These are phyloP conservation scores for Decorospora gaudefroyi DNA, from an alignment of 2,329 filamentous ascomycete genomes.

Conservation along the genomic window DNA sequence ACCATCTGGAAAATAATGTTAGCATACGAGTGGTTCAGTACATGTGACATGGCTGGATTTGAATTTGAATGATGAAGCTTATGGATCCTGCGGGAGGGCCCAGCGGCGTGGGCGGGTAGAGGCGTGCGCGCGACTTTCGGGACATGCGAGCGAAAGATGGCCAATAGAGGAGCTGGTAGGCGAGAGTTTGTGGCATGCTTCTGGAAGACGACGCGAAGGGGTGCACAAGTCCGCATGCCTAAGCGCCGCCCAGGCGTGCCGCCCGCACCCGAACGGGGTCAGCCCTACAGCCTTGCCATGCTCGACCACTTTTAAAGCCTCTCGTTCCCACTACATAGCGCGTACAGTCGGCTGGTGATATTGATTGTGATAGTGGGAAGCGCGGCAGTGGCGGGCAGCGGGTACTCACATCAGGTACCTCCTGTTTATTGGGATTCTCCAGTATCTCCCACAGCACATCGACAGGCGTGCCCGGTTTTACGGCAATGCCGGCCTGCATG, in stretches of 20 bases:
- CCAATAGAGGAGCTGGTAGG: constrained; percentile 16
- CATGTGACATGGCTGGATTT: constrained; percentile 5
- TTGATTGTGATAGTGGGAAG: constrained; percentile 16
- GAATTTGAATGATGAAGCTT: constrained; percentile 9
- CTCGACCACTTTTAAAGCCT: constrained; percentile 16
- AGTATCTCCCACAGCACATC: constrained; percentile 92
- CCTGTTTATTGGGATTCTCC: constrained; percentile 70
- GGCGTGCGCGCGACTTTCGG: constrained; percentile 8
- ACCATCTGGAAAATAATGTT: constrained; percentile 79
- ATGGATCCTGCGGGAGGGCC: constrained; percentile 18
- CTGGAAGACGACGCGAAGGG: constrained; percentile 21
- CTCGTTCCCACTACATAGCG: constrained; percentile 22
- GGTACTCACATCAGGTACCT: constrained; percentile 81
- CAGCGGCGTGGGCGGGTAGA: constrained; percentile 21
- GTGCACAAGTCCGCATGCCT: constrained; percentile 28
- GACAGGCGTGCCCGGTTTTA: constrained; percentile 89
- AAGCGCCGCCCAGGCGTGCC: constrained; percentile 41
- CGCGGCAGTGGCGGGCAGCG: constrained; percentile 2
- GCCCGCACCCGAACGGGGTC: constrained; percentile 31
- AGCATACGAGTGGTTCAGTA: constrained; percentile 7
- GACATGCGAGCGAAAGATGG: constrained; percentile 2
- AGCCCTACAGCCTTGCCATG: constrained; percentile 28
- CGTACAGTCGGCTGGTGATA: constrained; percentile 21
- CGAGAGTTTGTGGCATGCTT: constrained; percentile 19
- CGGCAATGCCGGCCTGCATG: constrained; percentile 89